Base-by-base conservation (phyloP, 2,329 filamentous ascomycete species). In the Trichoderma semiorbis region DNA sequence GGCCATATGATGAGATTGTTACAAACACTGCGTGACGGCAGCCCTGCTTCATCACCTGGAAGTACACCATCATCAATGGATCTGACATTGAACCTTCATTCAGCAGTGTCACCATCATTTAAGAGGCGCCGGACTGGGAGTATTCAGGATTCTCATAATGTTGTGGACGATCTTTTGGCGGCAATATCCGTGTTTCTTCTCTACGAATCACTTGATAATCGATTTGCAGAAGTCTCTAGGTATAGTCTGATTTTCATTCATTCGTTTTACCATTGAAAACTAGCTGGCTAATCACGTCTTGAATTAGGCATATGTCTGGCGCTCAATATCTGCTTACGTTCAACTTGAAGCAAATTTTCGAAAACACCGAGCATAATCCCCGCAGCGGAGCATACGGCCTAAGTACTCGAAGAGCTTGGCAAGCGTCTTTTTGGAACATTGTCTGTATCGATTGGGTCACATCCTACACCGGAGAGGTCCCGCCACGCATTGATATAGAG, bases 181-280 rank as follows among this genome's bases (percentile, higher is more conserved):
- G 74, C 73, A 43, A 71, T 75, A 28, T 74, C 72, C 10, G 71
- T 75, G 4, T 75, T 75, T 43, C 69, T 75, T 26, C 69, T 75
- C 26, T 75, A 75, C 34, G 74, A 75, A 50, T 74, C 74, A 34
- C 63, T 75, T 7, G 74, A 75, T 47, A 74, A 75, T n/a, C 69
- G 73, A 16, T 70, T 74, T 64, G 65, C 65, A 34, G 73, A 74
- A 55, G 72, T 74, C 14, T 71, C 70, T 36, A 69, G 70, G 73
- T 74, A 53, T 53, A 67, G 34, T 12, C 18, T 50, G 18, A 50
- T 24, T 39, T 7, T 14, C 8, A 61, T 3, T 43, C 28, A 34
- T 28, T 6, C n/a, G 30, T 11, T 24, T 24, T n/a, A 39, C 2
- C 16, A 5, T 43, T 8, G 11, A 5, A 4, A 21, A 28, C 7